These are phyloP conservation scores for Amaranthus cruentus DNA, from an alignment of 148 eudicot species.

Conservation along the genomic window DNA sequence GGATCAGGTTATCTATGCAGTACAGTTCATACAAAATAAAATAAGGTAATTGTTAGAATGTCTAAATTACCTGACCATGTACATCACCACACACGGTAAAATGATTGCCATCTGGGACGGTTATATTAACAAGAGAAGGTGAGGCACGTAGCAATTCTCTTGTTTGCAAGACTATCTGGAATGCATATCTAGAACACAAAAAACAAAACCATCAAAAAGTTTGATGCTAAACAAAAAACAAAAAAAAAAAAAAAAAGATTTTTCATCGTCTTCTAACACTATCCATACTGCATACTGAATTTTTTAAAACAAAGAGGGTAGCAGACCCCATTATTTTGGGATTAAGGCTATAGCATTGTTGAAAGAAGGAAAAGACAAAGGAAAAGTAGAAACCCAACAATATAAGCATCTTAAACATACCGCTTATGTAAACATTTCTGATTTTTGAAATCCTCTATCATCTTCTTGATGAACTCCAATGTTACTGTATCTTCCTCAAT, in stretches of 20 bases:
- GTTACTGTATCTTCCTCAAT: constrained; percentile 88
- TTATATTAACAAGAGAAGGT: constrained; percentile 92
- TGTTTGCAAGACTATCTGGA: constrained; percentile 82
- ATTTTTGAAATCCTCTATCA: constrained; percentile 92
- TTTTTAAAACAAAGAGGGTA: no score
- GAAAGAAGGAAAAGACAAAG: background rate
- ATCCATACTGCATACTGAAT: constrained; percentile 2
- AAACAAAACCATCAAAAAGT: constrained; percentile 15
- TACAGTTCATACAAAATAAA: background rate
- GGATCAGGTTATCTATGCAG: background rate
- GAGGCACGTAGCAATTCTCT: constrained; percentile 79
- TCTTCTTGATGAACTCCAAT: constrained; percentile 82
- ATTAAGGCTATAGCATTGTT: no score
- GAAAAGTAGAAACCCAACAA: background rate
- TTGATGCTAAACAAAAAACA: background rate
- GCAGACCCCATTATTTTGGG: no score
- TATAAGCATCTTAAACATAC: constrained; percentile 32
- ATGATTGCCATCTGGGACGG: constrained; percentile 78
- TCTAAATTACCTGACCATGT: constrained; percentile 87
- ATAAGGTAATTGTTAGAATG: background rate
- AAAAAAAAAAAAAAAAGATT: background rate
- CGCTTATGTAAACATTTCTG: constrained; percentile 81
- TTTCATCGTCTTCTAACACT: background rate
- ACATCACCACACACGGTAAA: constrained; percentile 98
- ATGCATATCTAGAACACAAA: constrained; percentile 67